Percentiles rank a stretch among this genome's conserved stretches.
phyloP scores from a whole-genome alignment of 1,139 yeast species.

The Hyphopichia fennica region DNA sequence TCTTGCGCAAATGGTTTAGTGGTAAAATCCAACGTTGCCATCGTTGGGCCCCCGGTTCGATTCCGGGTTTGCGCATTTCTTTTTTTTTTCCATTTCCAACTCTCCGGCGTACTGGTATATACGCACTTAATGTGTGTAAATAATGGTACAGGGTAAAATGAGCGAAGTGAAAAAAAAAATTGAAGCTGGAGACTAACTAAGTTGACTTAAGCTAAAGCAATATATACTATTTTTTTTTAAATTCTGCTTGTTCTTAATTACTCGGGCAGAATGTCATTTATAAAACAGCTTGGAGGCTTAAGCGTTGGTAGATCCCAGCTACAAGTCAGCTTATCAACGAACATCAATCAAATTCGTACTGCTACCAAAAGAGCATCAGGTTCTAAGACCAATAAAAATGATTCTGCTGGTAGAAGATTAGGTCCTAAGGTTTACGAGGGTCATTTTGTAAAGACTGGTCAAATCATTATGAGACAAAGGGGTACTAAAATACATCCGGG shows the following conservation, averaged over 20 bases:
- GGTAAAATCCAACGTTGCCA: slow-evolving; percentile 16
- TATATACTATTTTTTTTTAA: too few relatives aligned
- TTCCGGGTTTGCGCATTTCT: slow-evolving; percentile 15
- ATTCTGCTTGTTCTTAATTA: too few relatives aligned
- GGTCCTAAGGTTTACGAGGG: slow-evolving; percentile 90
- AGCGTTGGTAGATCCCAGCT: slow-evolving; percentile 1
- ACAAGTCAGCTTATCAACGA: background rate
- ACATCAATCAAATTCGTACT: slow-evolving; percentile 61
- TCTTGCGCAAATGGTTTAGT: slow-evolving; percentile 15
- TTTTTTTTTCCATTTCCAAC: too few relatives aligned
- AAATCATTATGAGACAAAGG: slow-evolving; percentile 89
- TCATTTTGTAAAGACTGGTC: slow-evolving; percentile 68
- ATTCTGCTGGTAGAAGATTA: slow-evolving; percentile 91
- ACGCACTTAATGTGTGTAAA: too few relatives aligned
- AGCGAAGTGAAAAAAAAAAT: too few relatives aligned
- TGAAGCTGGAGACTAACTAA: too few relatives aligned
- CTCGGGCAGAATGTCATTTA: slow-evolving; percentile 1
- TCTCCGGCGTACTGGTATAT: too few relatives aligned
- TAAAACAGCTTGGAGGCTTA: slow-evolving; percentile 1
- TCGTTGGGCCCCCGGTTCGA: slow-evolving; percentile 18
- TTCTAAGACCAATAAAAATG: slow-evolving; percentile 88
- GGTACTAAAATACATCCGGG: slow-evolving; percentile 98
- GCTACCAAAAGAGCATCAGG: slow-evolving; percentile 96
- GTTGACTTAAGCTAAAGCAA: too few relatives aligned
- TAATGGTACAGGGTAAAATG: too few relatives aligned